These are phyloP conservation scores for Podila horticola DNA, from an alignment of 192 early-diverging fungal genomes.

Conservation along the genomic window DNA sequence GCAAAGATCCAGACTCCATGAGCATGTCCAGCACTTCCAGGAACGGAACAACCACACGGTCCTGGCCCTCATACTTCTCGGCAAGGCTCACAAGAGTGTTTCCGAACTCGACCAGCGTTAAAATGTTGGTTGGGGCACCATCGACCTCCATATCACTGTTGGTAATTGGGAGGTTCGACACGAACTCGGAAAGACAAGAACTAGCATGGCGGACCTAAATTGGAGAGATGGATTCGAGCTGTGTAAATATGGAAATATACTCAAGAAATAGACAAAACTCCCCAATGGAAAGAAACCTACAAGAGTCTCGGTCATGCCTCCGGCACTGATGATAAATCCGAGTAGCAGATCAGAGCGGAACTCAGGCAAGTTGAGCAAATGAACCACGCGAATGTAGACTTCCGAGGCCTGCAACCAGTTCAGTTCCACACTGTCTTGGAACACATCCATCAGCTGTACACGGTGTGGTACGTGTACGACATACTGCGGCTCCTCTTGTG, in stretches of 20 bases:
- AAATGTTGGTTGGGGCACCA: neutral
- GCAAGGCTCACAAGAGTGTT: constrained; percentile 57
- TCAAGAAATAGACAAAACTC: neutral
- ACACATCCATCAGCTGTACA: constrained; percentile 14
- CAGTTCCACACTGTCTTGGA: constrained; percentile 46
- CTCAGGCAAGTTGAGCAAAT: constrained; percentile 60
- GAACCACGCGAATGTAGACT: constrained; percentile 72
- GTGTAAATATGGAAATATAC: neutral
- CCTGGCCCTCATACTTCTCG: constrained; percentile 55
- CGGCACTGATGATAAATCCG: constrained; percentile 81
- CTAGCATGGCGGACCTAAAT: constrained; percentile 74
- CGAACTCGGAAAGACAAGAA: constrained; percentile 67
- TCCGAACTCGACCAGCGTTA: constrained; percentile 56
- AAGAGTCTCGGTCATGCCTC: constrained; percentile 82
- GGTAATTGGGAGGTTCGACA: constrained; percentile 54
- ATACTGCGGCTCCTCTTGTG: constrained; percentile 19
- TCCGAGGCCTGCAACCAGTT: constrained; percentile 71
- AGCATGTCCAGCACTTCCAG: constrained; percentile 76
- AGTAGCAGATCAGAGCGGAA: constrained; percentile 69
- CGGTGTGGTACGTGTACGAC: constrained; percentile 21
- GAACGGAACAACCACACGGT: constrained; percentile 75
- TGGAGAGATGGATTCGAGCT: too few relatives aligned
- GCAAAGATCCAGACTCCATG: constrained; percentile 61
- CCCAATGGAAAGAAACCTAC: constrained; percentile 53
- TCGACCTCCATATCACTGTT: constrained; percentile 17